Conservation (phyloP, 352 stramenopile genomes). For the Phytopythium boreale region DNA sequence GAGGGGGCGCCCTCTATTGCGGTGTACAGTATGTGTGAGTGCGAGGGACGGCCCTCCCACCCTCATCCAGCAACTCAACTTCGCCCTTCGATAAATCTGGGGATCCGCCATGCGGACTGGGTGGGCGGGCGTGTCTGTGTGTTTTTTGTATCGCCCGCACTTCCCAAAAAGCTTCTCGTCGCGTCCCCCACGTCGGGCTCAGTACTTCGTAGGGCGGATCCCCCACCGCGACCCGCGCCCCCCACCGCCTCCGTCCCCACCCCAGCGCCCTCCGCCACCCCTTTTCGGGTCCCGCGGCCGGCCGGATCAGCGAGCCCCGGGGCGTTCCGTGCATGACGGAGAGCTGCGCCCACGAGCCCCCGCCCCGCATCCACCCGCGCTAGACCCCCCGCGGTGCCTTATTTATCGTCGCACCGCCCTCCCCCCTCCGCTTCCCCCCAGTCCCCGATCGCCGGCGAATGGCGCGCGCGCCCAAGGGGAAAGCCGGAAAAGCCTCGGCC, state of each 20-base stretch:
- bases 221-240: neutral
- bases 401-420: neutral
- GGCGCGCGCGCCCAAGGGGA: conserved; percentile 8
- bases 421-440: neutral
- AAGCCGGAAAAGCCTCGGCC: neutral
- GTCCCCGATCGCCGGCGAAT: neutral
- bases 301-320: neutral
- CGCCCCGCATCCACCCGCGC: neutral
- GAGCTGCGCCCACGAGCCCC: neutral
- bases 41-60: neutral
- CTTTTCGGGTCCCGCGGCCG: no score
- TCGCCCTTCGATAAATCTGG: conserved; percentile 7
- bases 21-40: no score
- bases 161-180: conserved; percentile 16
- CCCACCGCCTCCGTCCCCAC: neutral
- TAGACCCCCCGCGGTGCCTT: neutral
- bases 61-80: conserved; percentile 1
- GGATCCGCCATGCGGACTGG: conserved; percentile 4
- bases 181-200: no score
- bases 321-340: conserved; percentile 6
- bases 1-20: neutral
- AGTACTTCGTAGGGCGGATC: no score
- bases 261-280: no score
- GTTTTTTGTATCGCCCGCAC: conserved; percentile 5
- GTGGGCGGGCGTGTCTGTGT: neutral